Conservation (phyloP, 2,329 filamentous ascomycete species). For the Fusarium sp. region DNA sequence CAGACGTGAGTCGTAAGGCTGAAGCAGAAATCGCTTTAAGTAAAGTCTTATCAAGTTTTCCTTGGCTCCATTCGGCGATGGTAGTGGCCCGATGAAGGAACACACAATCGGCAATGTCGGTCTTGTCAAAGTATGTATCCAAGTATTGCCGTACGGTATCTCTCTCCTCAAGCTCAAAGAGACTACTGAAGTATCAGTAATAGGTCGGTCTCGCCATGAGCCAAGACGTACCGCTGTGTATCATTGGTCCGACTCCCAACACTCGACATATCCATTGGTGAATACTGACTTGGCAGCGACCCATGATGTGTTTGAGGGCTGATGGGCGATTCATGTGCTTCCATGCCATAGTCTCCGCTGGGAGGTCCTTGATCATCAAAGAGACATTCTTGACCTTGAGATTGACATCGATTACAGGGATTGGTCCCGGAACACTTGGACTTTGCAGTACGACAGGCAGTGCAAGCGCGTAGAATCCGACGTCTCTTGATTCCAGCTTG, state of each 20-base stretch:
- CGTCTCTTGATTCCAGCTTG: slow-evolving; percentile 51
- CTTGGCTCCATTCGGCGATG: slow-evolving; percentile 46
- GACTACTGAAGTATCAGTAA: slow-evolving; percentile 1
- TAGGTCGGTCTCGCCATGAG: accelerated
- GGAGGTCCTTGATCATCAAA: neutral
- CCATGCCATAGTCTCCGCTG: neutral
- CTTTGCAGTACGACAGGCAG: slow-evolving; percentile 54
- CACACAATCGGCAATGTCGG: slow-evolving; percentile 31
- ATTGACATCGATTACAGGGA: slow-evolving; percentile 53
- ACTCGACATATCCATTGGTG: neutral
- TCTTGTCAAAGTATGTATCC: slow-evolving; percentile 46
- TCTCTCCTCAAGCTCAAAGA: slow-evolving; percentile 30
- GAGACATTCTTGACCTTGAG: slow-evolving; percentile 19
- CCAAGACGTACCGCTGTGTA: neutral
- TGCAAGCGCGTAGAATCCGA: slow-evolving; percentile 50
- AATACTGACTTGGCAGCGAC: slow-evolving; percentile 8
- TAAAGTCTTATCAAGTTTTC: slow-evolving; percentile 34
- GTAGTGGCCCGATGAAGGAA: slow-evolving; percentile 45
- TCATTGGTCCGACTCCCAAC: neutral
- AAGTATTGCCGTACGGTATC: slow-evolving; percentile 23
- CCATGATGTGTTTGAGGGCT: slow-evolving; percentile 17
- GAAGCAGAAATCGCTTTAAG: slow-evolving; percentile 45
- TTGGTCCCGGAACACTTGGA: slow-evolving; percentile 54
- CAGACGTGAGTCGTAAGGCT: neutral
- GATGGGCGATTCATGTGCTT: slow-evolving; percentile 21